Percentiles rank a stretch among this genome's conserved stretches.
phyloP scores from a whole-genome alignment of 805 yeast species.

The Candida parachauliodes region DNA sequence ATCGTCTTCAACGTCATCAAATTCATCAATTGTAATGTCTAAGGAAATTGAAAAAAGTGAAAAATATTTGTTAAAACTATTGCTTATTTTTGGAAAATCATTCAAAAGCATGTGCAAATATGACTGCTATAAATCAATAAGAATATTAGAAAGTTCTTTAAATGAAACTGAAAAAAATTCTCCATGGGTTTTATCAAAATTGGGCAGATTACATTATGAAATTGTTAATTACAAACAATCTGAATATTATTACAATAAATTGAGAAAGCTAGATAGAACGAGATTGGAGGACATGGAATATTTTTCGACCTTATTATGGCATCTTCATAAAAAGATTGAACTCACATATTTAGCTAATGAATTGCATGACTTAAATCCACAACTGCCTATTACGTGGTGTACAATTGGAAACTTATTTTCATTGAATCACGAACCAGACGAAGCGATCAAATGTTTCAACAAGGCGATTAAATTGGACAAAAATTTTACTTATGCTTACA shows the following conservation, averaged over 20 bases:
- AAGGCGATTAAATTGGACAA: constrained; percentile 70
- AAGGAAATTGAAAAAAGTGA: constrained; percentile 33
- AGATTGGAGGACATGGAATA: constrained; percentile 86
- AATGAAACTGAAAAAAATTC: constrained; percentile 62
- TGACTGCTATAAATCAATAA: constrained; percentile 78
- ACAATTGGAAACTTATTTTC: constrained; percentile 87
- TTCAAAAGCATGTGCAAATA: constrained; percentile 57
- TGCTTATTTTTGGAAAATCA: constrained; percentile 56
- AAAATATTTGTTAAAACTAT: constrained; percentile 44
- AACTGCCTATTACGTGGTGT: constrained; percentile 87
- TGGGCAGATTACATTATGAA: constrained; percentile 83
- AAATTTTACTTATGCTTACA: constrained; percentile 80
- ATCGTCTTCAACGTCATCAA: constrained; percentile 9
- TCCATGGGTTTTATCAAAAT: constrained; percentile 80
- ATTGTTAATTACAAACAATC: constrained; percentile 80
- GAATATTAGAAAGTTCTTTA: constrained; percentile 54
- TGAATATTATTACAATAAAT: constrained; percentile 54
- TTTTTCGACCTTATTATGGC: constrained; percentile 91
- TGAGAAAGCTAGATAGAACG: constrained; percentile 71
- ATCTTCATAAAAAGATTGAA: constrained; percentile 74
- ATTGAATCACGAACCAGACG: constrained; percentile 77
- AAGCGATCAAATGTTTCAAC: constrained; percentile 82
- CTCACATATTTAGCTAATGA: constrained; percentile 83
- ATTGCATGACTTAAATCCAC: constrained; percentile 57
- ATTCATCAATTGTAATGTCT: constrained; percentile 11